Evolutionary conservation across 192 early-diverging fungal species (phyloP), one percentile per base, ranked within the genome.

Genomic region (Linnemannia zychae): DNA sequence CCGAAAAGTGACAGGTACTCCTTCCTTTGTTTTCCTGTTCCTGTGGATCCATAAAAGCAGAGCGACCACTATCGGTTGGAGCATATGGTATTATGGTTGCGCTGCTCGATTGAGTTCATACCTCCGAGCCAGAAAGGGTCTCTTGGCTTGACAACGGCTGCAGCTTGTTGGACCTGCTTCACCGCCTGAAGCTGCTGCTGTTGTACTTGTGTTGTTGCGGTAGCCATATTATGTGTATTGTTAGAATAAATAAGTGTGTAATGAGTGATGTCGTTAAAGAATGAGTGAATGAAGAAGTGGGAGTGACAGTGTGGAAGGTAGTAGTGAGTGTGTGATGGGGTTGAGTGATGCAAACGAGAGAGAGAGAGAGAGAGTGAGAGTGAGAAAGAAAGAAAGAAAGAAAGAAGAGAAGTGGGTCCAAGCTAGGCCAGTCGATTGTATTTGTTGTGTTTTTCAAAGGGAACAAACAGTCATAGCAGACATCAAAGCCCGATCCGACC

Each of bases 81-180:
- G 37, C n/a, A 38, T n/a, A n/a, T n/a, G 69, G 50, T 20, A 34
- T 3, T 9, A 17, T 47, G 46, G 11, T 38, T 20, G 3, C 11
- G 40, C 49, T 38, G 0, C 9, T 20, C 17, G 15, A 37, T 20
- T 6, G 40, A 3, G 31, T 65, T 12, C 18, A 79, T 86, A 87
- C 89, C 90, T 81, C 90, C 90, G 71, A 91, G 86, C 88, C 88
- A 91, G 46, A 91, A 91, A 28, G 90, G 90, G 50, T 87, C 86
- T 57, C 78, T 76, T 74, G 66, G 57, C 63, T 80, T 89, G 63
- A 53, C 63, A 44, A 38, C 34, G 18, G 44, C 9, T 12, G 63
- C 1, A 7, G 75, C 38, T 52, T 79, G 75, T 44, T 71, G 73
- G 52, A 65, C 38, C 11, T 46, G 69, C 67, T 63, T 76, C 52